A percentile compares a stretch with the other conserved stretches of the same genome.
phyloP scores from a whole-genome alignment of 108 stramenopile genomes.

The Schizochytrium sp. region DNA sequence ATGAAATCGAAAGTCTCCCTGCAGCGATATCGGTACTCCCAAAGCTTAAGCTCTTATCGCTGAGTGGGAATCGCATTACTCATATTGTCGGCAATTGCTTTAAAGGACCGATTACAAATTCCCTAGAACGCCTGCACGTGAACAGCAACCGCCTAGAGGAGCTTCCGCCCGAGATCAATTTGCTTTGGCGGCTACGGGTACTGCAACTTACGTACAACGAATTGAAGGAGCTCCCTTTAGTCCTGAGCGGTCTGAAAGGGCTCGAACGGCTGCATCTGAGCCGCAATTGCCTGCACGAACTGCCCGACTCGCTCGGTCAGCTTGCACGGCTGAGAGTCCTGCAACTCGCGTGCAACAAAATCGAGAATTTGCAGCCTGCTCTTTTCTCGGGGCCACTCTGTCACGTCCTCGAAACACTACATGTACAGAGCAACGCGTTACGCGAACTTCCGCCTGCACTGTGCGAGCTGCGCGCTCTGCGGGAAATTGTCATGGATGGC shows the following conservation, averaged over 20 bases:
- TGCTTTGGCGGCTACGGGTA: conserved; percentile 16
- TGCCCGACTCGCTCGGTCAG: conserved; percentile 23
- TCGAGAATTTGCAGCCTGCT: conserved; percentile 22
- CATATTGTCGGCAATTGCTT: neutral
- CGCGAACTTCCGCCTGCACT: conserved; percentile 5
- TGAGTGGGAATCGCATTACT: neutral
- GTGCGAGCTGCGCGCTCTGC: neutral
- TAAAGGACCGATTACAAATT: neutral
- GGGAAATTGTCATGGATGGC: neutral
- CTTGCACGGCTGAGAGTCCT: conserved; percentile 18
- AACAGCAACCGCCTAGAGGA: conserved; percentile 32
- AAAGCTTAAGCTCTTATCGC: neutral
- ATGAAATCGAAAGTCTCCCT: neutral
- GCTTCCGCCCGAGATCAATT: conserved; percentile 21
- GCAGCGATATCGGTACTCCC: neutral
- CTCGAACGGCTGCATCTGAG: conserved; percentile 19
- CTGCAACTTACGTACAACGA: conserved; percentile 30
- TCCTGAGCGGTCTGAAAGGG: neutral
- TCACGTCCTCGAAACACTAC: neutral
- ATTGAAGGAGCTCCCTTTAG: conserved; percentile 14
- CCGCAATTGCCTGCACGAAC: conserved; percentile 25
- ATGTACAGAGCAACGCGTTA: conserved; percentile 26
- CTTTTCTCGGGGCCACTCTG: conserved; percentile 20
- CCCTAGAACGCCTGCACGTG: neutral
- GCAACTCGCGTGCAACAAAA: conserved; percentile 31